Evolutionary conservation across 2,329 filamentous ascomycete species (phyloP), one percentile per base, ranked within the genome.

Genomic region (Metarhizium anisopliae): DNA sequence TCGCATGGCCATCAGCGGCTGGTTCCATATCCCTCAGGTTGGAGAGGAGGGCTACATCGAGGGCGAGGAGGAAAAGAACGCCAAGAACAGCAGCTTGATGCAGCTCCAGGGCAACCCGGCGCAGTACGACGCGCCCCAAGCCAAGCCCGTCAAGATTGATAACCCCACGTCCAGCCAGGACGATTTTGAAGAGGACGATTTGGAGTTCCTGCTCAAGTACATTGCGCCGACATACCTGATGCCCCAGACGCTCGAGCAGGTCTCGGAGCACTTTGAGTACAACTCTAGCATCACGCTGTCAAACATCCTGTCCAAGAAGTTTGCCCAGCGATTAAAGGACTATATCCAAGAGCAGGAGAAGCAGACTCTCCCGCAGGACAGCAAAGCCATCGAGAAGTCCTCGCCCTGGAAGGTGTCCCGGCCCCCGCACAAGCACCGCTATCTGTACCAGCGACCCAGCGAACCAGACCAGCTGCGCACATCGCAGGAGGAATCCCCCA

Each of bases 1-100:
- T 51, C 86, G 94, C 62, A 97, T 99, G 93, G 94, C 94, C 52
- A 96, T 99, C 67, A 96, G 90, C 68, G 94, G 94, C 53, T 99
- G 94, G 94, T 99, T 95, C 71, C 94, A 99, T 72, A 97, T 99
- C 60, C 94, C 94, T 0, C 94, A 99, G 72, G 74, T 89, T 63
- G 93, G 93, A 55, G 94, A 99, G 70, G 90, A 95, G 30, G 94
- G 94, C 47, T 99, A 87, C 64, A 84, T 95, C 63, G 77, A 88
- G 67, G 94, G 93, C 4, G 80, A 94, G 55, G 93, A 97, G 70
- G 90, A 95, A 74, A 88, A 86, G 68, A 83, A 95, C 60, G 90
- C 89, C 13, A 86, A 90, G 69, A 90, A 90, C 71, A 97, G 92
- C 71, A 92, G 91, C 64, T 79, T 97, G 61, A 90, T 91, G 72